Evolutionary conservation across 495 filamentous ascomycete species (phyloP).

Genomic region (Hyaloscypha hepaticicola): DNA sequence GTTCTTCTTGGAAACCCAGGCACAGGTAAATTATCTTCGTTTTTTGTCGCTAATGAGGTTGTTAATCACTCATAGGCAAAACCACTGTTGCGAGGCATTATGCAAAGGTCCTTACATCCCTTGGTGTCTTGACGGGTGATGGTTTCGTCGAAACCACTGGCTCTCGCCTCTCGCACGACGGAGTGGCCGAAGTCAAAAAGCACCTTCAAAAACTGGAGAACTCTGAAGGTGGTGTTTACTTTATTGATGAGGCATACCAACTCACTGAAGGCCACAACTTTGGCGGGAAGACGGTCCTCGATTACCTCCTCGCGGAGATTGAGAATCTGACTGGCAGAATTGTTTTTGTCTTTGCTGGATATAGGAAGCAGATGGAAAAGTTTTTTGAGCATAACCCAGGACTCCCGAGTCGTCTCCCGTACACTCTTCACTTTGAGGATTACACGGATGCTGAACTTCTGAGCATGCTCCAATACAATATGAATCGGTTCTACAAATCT

Average conservation of each 20-base stretch:
- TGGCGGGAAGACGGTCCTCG: conserved; percentile 62
- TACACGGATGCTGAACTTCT: conserved; percentile 67
- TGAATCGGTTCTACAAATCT: conserved; percentile 12
- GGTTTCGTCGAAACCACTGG: conserved; percentile 68
- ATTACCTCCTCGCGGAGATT: conserved; percentile 72
- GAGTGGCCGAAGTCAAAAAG: conserved; percentile 56
- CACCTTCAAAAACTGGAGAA: conserved; percentile 56
- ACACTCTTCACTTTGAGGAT: conserved; percentile 64
- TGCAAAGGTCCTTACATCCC: conserved; percentile 61
- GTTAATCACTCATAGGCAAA: conserved; percentile 54
- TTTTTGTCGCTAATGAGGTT: conserved; percentile 11
- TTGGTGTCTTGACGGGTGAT: conserved; percentile 55
- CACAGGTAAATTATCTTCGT: conserved; percentile 51
- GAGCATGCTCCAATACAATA: conserved; percentile 44
- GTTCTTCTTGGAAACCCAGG: conserved; percentile 78
- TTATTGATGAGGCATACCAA: conserved; percentile 72
- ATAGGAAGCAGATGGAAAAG: conserved; percentile 74
- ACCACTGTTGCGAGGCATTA: conserved; percentile 81
- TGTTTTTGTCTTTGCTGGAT: conserved; percentile 76
- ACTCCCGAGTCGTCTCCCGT: conserved; percentile 68
- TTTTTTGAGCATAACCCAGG: conserved; percentile 81
- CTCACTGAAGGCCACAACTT: conserved; percentile 42
- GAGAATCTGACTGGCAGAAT: conserved; percentile 75
- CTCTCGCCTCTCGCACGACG: conserved; percentile 61
- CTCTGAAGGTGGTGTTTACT: conserved; percentile 57